phyloP scores from a whole-genome alignment of 768 basidiomycete genomes.

The Hydnum rufescens region DNA sequence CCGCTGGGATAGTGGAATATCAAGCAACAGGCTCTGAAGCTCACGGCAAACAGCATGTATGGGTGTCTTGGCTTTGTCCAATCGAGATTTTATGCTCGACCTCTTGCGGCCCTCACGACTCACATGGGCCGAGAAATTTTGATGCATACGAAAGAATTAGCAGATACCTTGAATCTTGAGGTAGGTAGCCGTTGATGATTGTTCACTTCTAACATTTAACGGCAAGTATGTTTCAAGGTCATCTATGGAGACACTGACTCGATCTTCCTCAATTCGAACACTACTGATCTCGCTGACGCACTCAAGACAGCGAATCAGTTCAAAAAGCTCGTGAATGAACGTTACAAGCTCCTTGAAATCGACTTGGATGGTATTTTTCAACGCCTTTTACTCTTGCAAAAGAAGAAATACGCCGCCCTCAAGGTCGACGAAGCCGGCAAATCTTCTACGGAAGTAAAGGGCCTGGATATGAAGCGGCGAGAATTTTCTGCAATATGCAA shows the following conservation, averaged over 20 bases:
- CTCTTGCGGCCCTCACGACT: constrained; percentile 92
- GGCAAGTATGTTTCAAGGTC: constrained; percentile 33
- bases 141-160: constrained; percentile 80
- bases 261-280: constrained; percentile 93
- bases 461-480: constrained; percentile 96
- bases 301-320: constrained; percentile 79
- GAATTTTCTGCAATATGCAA: constrained; percentile 90
- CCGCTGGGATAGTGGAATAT: constrained; percentile 59
- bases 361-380: constrained; percentile 91
- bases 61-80: constrained; percentile 97
- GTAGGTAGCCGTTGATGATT: constrained; percentile 28
- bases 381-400: constrained; percentile 78
- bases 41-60: constrained; percentile 99
- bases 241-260: constrained; percentile 99
- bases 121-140: constrained; percentile 96
- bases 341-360: constrained; percentile 89
- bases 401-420: constrained; percentile 98
- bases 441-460: constrained; percentile 79
- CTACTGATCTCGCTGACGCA: constrained; percentile 70
- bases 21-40: constrained; percentile 89
- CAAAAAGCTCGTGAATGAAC: constrained; percentile 92
- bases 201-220: background rate
- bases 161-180: constrained; percentile 75
- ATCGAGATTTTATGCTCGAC: constrained; percentile 89
- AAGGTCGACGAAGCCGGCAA: constrained; percentile 73